A percentile compares a stretch with the other conserved stretches of the same genome.
These are phyloP conservation scores for Pythium volutum DNA, from an alignment of 352 stramenopile species.

Conservation along the genomic window DNA sequence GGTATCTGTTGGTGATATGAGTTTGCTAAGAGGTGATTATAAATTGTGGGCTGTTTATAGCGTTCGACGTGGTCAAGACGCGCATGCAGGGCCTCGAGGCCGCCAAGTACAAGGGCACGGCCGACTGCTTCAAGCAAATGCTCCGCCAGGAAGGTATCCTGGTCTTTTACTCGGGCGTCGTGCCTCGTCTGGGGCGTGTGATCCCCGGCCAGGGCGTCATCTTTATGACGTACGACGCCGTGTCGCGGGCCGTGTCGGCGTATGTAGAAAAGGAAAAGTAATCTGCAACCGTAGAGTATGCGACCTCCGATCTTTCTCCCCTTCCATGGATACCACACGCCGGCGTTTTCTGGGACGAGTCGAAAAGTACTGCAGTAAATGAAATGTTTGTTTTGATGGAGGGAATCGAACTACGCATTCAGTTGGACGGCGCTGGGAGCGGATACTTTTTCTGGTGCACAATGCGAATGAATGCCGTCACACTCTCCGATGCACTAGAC, in stretches of 20 bases:
- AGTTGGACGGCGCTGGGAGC: conserved; percentile 11
- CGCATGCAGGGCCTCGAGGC: conserved; percentile 80
- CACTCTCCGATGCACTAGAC: conserved; percentile 55
- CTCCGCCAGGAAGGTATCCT: conserved; percentile 79
- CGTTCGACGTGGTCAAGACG: conserved; percentile 86
- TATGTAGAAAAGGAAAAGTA: conserved; percentile 47
- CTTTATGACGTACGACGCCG: conserved; percentile 93
- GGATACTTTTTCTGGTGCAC: conserved; percentile 75
- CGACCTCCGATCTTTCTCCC: too few species aligned
- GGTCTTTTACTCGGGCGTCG: conserved; percentile 92
- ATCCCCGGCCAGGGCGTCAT: conserved; percentile 97
- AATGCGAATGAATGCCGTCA: conserved; percentile 72
- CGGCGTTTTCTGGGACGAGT: too few species aligned
- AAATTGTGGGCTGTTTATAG: conserved; percentile 26
- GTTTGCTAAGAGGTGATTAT: background rate
- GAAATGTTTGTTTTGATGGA: background rate
- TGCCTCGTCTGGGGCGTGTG: conserved; percentile 91
- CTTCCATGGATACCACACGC: too few species aligned
- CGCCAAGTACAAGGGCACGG: conserved; percentile 70
- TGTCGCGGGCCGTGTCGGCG: conserved; percentile 50
- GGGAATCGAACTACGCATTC: background rate
- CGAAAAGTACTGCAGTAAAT: too few species aligned
- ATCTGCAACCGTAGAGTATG: background rate
- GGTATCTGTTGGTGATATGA: background rate
- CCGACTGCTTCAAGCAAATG: conserved; percentile 92